phyloP scores from a whole-genome alignment of 768 basidiomycete species.

The Rhodotorula kratochvilovae region DNA sequence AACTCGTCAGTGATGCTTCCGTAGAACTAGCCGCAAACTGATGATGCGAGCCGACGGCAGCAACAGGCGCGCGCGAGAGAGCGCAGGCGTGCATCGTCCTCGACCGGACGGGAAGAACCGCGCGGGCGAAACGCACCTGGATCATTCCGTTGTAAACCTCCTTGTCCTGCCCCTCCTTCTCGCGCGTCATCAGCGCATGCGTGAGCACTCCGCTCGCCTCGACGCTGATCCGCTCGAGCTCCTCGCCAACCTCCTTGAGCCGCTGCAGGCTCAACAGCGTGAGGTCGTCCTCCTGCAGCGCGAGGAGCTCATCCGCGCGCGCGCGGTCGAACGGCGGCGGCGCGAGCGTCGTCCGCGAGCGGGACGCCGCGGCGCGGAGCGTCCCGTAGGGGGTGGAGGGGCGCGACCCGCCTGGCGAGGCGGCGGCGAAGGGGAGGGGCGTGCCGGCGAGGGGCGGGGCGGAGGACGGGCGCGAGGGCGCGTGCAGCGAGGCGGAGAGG shows the following conservation, averaged over 20 bases:
- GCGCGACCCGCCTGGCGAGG: constrained; percentile 4
- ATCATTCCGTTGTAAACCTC: constrained; percentile 41
- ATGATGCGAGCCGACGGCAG: too few species aligned
- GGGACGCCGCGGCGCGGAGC: neutral
- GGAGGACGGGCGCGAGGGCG: constrained; percentile 6
- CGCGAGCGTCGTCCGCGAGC: neutral
- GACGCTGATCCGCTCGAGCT: constrained; percentile 31
- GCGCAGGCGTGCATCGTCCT: too few species aligned
- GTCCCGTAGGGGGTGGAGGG: constrained; percentile 16
- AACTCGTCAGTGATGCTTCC: too few species aligned
- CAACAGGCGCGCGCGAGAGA: too few species aligned
- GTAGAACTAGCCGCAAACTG: too few species aligned
- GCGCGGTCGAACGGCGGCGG: constrained; percentile 23
- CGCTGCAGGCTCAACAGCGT: constrained; percentile 12
- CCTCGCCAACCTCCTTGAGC: constrained; percentile 11
- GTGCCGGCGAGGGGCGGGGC: constrained; percentile 8
- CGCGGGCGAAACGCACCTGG: constrained; percentile 12
- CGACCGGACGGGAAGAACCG: too few species aligned
- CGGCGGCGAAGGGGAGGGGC: constrained; percentile 14
- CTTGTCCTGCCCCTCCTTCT: constrained; percentile 37
- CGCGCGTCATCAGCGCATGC: constrained; percentile 34
- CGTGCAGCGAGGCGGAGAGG: neutral
- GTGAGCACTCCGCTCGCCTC: constrained; percentile 37
- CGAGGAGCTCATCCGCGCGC: constrained; percentile 16
- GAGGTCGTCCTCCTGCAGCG: constrained; percentile 25